Percentiles rank a stretch among this genome's conserved stretches.
These are phyloP conservation scores for Macroventuria anomochaeta DNA, from an alignment of 2,329 filamentous ascomycete species.

Conservation along the genomic window DNA sequence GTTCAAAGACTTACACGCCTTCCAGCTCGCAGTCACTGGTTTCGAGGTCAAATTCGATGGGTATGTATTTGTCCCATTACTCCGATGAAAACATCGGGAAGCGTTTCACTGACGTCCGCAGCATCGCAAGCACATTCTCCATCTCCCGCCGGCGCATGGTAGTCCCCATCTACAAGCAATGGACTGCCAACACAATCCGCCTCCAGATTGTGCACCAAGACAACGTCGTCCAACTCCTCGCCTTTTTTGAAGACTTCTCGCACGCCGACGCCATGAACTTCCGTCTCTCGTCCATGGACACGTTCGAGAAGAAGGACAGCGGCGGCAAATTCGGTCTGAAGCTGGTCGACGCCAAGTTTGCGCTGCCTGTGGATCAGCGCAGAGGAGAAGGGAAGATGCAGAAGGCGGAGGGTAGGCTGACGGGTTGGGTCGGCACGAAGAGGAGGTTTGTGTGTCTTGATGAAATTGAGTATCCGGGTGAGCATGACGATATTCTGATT, in stretches of 20 bases:
- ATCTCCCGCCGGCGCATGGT: slow-evolving; percentile 88
- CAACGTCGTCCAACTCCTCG: slow-evolving; percentile 76
- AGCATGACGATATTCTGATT: slow-evolving; percentile 90
- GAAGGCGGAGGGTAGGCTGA: slow-evolving; percentile 56
- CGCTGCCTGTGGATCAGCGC: slow-evolving; percentile 68
- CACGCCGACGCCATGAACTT: slow-evolving; percentile 92
- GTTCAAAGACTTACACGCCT: slow-evolving; percentile 70
- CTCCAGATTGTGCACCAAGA: slow-evolving; percentile 81
- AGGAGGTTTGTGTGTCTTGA: slow-evolving; percentile 84
- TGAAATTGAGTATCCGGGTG: slow-evolving; percentile 84
- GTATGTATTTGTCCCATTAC: slow-evolving; percentile 27
- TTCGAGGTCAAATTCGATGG: slow-evolving; percentile 66
- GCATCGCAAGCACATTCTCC: slow-evolving; percentile 72
- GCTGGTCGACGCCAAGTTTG: slow-evolving; percentile 90
- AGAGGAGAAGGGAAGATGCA: slow-evolving; percentile 58
- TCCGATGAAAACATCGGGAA: neutral
- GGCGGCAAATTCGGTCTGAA: slow-evolving; percentile 71
- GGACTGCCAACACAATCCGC: slow-evolving; percentile 81
- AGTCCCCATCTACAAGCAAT: slow-evolving; percentile 92
- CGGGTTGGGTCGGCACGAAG: slow-evolving; percentile 61
- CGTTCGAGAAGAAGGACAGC: slow-evolving; percentile 69
- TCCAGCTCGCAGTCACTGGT: slow-evolving; percentile 80
- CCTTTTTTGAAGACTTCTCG: slow-evolving; percentile 86
- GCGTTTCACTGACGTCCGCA: slow-evolving; percentile 30
- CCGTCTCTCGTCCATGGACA: slow-evolving; percentile 80